phyloP scores from a whole-genome alignment of 345 rosid genomes.

The Boechera divaricarpa region DNA sequence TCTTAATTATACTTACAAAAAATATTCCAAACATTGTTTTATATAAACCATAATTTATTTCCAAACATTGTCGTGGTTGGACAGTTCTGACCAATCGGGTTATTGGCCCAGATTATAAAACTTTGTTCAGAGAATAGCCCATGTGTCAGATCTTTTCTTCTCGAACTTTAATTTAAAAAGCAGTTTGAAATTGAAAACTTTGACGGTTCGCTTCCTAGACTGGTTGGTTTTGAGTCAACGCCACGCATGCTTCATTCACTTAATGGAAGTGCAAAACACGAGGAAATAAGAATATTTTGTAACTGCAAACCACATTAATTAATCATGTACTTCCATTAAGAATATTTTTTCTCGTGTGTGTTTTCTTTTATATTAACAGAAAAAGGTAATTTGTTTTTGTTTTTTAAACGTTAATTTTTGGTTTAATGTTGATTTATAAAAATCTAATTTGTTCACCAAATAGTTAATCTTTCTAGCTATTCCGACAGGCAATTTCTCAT shows the following conservation, averaged over 20 bases:
- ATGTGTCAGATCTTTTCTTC: constrained; percentile 27
- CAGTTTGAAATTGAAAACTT: constrained; percentile 27
- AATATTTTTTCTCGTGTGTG: too few relatives aligned
- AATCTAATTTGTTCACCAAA: not conserved
- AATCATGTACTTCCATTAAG: too few relatives aligned
- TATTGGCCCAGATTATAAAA: not conserved
- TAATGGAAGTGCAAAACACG: constrained; percentile 13
- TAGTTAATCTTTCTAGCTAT: not conserved
- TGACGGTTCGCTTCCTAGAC: constrained; percentile 28
- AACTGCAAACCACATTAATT: not conserved
- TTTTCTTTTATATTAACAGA: not conserved
- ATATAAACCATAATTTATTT: not conserved
- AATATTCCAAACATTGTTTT: too few relatives aligned
- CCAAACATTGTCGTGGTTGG: constrained; percentile 12
- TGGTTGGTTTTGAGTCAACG: constrained; percentile 36
- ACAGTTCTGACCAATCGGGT: constrained; percentile 12
- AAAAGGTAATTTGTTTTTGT: not conserved
- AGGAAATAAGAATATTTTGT: constrained; percentile 20
- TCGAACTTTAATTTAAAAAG: constrained; percentile 8
- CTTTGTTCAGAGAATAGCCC: not conserved
- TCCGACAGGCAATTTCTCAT: not conserved
- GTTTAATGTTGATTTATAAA: not conserved
- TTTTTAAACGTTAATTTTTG: not conserved
- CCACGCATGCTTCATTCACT: constrained; percentile 30
- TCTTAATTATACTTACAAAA: too few relatives aligned